Evolutionary conservation across 73 alveolate species (phyloP).

Genomic region (Paramecium octaurelia): DNA sequence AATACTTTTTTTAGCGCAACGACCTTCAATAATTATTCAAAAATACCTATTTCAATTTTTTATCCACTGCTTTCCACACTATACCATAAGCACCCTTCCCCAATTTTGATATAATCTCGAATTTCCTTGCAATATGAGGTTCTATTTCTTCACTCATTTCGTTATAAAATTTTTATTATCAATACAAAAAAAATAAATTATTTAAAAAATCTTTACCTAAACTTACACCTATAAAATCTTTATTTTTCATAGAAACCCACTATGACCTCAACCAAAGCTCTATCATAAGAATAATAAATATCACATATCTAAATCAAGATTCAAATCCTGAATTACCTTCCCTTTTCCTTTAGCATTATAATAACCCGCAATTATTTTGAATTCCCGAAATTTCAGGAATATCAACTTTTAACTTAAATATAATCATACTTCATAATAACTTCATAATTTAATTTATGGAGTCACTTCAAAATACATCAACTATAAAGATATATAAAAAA

Average conservation of each 20-base stretch:
- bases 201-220: neutral
- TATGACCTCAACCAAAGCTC: neutral
- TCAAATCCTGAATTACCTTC: neutral
- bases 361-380: no score
- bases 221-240: neutral
- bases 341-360: no score
- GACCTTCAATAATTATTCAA: constrained; percentile 54
- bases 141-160: constrained; percentile 90
- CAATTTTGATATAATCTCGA: constrained; percentile 79
- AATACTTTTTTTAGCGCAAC: constrained; percentile 91
- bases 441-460: no score
- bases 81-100: constrained; percentile 94
- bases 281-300: no score
- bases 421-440: no score
- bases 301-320: neutral
- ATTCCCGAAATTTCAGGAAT: no score
- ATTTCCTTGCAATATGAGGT: constrained; percentile 80
- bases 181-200: neutral
- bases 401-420: no score
- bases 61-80: constrained; percentile 91
- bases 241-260: neutral
- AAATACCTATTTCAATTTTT: constrained; percentile 67
- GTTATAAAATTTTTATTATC: neutral
- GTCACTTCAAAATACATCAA: no score
- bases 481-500: no score